phyloP scores from a whole-genome alignment of 176 grass and related monocot genomes.

The Metroxylon sagu region DNA sequence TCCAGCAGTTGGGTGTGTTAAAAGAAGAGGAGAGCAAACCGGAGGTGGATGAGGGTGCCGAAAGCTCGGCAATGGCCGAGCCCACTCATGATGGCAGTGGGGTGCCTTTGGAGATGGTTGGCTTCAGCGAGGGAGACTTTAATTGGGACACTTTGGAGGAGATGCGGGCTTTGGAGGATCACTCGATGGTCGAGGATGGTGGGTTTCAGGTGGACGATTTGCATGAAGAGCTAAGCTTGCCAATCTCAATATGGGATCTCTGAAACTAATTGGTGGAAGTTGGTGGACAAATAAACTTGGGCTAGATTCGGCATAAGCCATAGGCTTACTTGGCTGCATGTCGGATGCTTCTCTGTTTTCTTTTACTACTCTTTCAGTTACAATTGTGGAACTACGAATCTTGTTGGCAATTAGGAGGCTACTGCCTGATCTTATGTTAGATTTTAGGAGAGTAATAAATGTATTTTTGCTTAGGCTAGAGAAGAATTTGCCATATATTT shows the following conservation, averaged over 20 bases:
- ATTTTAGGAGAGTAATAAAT: too few species aligned
- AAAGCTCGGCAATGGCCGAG: too few species aligned
- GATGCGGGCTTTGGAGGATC: conserved; percentile 49
- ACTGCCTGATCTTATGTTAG: too few species aligned
- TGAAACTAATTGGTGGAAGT: conserved; percentile 10
- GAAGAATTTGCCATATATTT: too few species aligned
- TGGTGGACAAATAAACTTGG: too few species aligned
- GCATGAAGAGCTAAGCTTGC: conserved; percentile 66
- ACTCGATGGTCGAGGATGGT: conserved; percentile 24
- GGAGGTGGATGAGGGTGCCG: conserved; percentile 13
- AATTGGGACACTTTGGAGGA: conserved; percentile 87
- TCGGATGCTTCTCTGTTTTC: too few species aligned
- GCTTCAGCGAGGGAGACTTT: conserved; percentile 45
- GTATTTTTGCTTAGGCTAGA: too few species aligned
- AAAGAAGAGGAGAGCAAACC: conserved; percentile 7
- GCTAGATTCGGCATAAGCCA: too few species aligned
- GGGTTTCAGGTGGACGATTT: conserved; percentile 60
- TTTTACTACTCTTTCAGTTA: too few species aligned
- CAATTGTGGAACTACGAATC: too few species aligned
- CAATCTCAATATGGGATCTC: conserved; percentile 84
- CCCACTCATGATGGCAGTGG: background rate
- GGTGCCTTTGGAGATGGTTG: conserved; percentile 19
- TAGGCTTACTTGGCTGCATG: too few species aligned
- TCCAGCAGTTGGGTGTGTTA: conserved; percentile 94
- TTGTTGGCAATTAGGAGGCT: too few species aligned